These are phyloP conservation scores for Puya raimondii DNA, from an alignment of 176 grass and related monocot species.

Conservation along the genomic window DNA sequence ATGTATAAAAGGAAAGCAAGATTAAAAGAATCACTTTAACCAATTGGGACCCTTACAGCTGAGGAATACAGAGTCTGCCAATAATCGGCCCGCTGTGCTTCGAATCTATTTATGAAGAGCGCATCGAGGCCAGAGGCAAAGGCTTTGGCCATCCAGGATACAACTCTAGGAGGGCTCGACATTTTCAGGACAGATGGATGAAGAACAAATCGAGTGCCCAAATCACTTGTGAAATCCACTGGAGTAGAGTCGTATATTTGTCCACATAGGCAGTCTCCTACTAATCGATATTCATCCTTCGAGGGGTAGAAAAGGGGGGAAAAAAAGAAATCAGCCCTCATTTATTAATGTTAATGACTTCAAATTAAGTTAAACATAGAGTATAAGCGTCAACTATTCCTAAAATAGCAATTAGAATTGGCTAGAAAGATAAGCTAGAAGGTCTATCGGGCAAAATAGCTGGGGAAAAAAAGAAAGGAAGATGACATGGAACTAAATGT, in stretches of 20 bases:
- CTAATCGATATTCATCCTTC: conserved; percentile 81
- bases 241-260: conserved; percentile 85
- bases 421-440: background rate
- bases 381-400: background rate
- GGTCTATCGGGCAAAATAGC: background rate
- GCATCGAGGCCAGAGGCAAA: conserved; percentile 60
- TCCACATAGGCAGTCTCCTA: conserved; percentile 70
- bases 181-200: conserved; percentile 83
- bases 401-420: background rate
- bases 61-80: conserved; percentile 88
- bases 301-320: background rate
- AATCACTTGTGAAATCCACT: conserved; percentile 91
- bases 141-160: conserved; percentile 68
- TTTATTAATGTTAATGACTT: background rate
- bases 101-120: conserved; percentile 87
- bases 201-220: conserved; percentile 82
- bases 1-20: conserved; percentile 1
- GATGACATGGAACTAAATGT: background rate
- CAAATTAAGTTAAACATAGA: background rate
- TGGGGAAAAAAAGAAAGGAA: background rate
- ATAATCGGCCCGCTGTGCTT: conserved; percentile 70
- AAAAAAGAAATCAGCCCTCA: background rate
- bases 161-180: conserved; percentile 63
- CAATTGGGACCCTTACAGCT: conserved; percentile 49
- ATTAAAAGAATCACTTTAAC: background rate